phyloP scores from a whole-genome alignment of 2,329 filamentous ascomycete species.

The Colletotrichum tropicicola region DNA sequence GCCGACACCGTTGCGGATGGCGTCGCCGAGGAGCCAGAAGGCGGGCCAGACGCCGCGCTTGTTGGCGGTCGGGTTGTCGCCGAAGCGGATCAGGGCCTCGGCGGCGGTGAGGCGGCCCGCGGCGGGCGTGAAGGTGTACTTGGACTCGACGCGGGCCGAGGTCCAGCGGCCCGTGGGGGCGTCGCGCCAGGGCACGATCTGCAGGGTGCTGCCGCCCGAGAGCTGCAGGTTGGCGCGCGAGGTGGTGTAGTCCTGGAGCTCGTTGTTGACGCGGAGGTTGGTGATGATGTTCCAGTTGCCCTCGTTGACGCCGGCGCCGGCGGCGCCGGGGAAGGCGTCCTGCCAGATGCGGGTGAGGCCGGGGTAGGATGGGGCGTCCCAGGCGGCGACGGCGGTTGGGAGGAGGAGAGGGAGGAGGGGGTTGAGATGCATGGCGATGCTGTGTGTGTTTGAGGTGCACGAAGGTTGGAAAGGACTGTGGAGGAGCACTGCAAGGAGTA shows the following conservation, averaged over 20 bases:
- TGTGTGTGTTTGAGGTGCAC: not conserved
- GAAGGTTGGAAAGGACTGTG: constrained; percentile 18
- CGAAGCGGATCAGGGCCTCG: constrained; percentile 56
- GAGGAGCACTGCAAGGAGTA: not conserved
- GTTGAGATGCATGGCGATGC: constrained; percentile 16
- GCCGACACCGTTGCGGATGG: constrained; percentile 52
- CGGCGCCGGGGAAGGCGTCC: constrained; percentile 51
- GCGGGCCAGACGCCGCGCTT: constrained; percentile 63
- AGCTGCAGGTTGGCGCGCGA: constrained; percentile 57
- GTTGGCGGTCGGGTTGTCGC: constrained; percentile 40
- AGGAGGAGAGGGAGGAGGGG: not conserved
- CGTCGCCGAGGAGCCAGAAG: constrained; percentile 61
- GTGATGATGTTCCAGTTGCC: constrained; percentile 55
- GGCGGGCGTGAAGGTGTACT: constrained; percentile 53
- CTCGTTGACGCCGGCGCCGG: constrained; percentile 42
- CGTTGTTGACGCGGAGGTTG: constrained; percentile 57
- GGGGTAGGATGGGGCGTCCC: constrained; percentile 46
- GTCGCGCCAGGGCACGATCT: constrained; percentile 57
- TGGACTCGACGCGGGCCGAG: constrained; percentile 58
- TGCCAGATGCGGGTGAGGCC: constrained; percentile 52
- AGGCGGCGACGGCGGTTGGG: constrained; percentile 44
- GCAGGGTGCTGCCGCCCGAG: constrained; percentile 59
- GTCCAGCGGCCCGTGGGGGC: constrained; percentile 51
- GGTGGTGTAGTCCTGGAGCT: constrained; percentile 56
- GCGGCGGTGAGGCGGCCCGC: constrained; percentile 50